Base-by-base conservation (phyloP, 2,329 filamentous ascomycete species). In the Aspergillus costaricaensis region DNA sequence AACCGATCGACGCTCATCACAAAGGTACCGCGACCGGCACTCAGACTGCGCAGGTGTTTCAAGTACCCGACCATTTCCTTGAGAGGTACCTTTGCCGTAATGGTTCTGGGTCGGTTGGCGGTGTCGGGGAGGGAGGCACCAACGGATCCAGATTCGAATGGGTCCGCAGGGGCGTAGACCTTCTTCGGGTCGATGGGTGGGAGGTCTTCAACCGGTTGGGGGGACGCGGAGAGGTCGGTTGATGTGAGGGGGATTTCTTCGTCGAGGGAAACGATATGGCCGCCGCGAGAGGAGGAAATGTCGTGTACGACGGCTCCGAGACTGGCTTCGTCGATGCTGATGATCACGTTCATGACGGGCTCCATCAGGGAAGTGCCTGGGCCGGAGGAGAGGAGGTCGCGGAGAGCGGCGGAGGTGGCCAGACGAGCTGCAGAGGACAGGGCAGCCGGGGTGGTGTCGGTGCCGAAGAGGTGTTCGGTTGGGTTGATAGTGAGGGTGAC, bases 21-120 rank as follows among this genome's bases (percentile, higher is more conserved):
- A 73, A 91, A 91, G 1, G 88, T 91, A 0, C 88, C 89, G 58
- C 95, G 83, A 0, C 95, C 95, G 2, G 89, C 91, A 3, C 94
- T 99, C 80, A 96, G 84, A 76, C 91, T 93, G 55, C 95, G 83
- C 65, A 99, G 78, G 72, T 96, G 91, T 74, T 92, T 91, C 68
- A 98, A 82, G 76, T 98, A 99, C 44, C 94, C 91, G 38, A 98
- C 88, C 91, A 98, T 97, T 77, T 98, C 94, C 78, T 95, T 96
- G 69, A 98, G 82, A 32, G 95, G 95, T 27, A 98, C 94, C 69
- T 91, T 87, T 21, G 93, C 95, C 10, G 89, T 88, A 67, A 99
- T 91, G 53, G 89, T 83, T 58, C 83, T 76, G 60, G 86, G 85
- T 32, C 82, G 76, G 47, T 76, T 76, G 2, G 72, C 65, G 15